Evolutionary conservation across 371 early-diverging fungal genomes (phyloP).

Genomic region (Mortierella sp.): DNA sequence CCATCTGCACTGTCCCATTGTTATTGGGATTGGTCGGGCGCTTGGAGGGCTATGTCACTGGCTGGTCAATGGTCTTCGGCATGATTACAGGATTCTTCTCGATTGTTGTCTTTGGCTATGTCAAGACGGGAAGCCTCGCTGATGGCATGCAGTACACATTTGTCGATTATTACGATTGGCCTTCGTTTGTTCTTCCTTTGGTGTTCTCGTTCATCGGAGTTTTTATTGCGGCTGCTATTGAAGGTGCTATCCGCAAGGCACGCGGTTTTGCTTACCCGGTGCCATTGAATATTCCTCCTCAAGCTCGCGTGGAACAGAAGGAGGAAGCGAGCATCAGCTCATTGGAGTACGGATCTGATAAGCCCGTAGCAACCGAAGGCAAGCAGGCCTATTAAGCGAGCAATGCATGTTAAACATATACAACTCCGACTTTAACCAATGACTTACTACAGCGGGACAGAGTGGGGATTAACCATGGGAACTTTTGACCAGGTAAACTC

Average conservation of each 20-base stretch:
- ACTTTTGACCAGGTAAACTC: conserved; percentile 28
- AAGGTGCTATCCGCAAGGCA: conserved; percentile 54
- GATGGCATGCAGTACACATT: conserved; percentile 61
- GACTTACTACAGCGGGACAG: neutral
- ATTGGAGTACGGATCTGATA: conserved; percentile 14
- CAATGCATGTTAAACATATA: conserved; percentile 5
- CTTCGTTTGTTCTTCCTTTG: conserved; percentile 58
- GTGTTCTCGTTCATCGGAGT: conserved; percentile 62
- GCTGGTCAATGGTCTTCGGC: conserved; percentile 59
- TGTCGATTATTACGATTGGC: conserved; percentile 60
- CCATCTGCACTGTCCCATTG: conserved; percentile 63
- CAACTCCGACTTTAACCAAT: neutral
- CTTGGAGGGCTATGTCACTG: conserved; percentile 53
- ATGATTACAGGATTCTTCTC: conserved; percentile 61
- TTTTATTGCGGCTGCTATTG: conserved; percentile 43
- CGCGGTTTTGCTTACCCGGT: conserved; percentile 49
- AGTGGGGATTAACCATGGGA: conserved; percentile 20
- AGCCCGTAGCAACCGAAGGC: conserved; percentile 1
- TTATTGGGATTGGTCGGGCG: conserved; percentile 62
- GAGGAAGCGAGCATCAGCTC: conserved; percentile 19
- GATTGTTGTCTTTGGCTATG: conserved; percentile 59
- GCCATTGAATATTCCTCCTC: conserved; percentile 30
- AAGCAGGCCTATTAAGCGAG: conserved; percentile 23
- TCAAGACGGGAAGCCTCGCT: conserved; percentile 50
- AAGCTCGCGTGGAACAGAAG: conserved; percentile 11